Conservation (phyloP, 2,329 filamentous ascomycete genomes). For the Didymella segeticola region DNA sequence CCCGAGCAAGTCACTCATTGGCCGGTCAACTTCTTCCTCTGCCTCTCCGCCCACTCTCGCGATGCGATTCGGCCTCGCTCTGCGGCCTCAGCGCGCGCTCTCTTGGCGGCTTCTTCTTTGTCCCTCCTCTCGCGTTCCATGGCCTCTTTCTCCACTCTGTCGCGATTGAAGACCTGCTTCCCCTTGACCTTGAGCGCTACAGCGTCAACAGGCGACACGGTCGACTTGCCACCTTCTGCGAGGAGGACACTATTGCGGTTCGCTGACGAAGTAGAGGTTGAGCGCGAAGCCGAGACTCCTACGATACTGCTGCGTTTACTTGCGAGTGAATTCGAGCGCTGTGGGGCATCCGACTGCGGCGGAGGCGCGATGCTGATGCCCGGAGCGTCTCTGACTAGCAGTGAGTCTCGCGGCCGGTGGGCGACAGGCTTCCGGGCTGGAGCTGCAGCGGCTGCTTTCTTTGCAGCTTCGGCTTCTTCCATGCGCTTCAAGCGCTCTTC, state of each 20-base stretch:
- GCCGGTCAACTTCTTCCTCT: conserved; percentile 48
- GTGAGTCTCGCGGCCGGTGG: conserved; percentile 9
- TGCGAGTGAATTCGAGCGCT: conserved; percentile 25
- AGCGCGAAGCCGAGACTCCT: conserved; percentile 23
- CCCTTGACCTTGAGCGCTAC: conserved; percentile 48
- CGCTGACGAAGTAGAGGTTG: conserved; percentile 30
- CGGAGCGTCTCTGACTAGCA: conserved; percentile 23
- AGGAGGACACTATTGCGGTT: conserved; percentile 36
- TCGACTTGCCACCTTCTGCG: conserved; percentile 26
- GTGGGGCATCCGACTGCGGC: conserved; percentile 4
- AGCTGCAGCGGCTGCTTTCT: conserved; percentile 45
- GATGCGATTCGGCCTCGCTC: conserved; percentile 54
- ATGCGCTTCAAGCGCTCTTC: conserved; percentile 46
- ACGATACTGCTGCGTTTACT: conserved; percentile 34
- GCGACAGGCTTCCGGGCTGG: conserved; percentile 56
- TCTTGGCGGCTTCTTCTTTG: conserved; percentile 58
- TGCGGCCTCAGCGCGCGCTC: conserved; percentile 54
- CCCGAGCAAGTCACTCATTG: not conserved
- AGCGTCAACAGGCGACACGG: conserved; percentile 41
- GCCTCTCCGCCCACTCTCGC: conserved; percentile 59
- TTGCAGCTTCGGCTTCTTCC: conserved; percentile 43
- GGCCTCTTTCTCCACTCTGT: conserved; percentile 50
- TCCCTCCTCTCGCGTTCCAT: conserved; percentile 51
- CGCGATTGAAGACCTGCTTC: conserved; percentile 55
- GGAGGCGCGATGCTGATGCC: conserved; percentile 26